phyloP scores from a whole-genome alignment of 768 basidiomycete genomes.

The Phaeotremella skinneri region DNA sequence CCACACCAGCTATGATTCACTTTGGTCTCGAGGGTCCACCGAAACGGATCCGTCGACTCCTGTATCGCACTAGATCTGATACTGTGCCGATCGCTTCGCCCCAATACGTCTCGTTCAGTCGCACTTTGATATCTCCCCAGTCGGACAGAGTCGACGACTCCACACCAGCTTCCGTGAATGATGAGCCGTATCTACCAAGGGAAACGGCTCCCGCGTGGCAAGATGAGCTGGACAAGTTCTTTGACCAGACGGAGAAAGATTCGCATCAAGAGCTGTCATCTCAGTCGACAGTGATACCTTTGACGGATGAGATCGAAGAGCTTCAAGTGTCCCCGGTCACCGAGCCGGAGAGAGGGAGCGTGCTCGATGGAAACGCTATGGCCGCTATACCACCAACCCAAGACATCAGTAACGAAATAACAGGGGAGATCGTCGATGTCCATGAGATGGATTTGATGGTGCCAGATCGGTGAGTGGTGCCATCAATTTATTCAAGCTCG shows the following conservation, averaged over 20 bases:
- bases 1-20: background rate
- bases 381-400: background rate
- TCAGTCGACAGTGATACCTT: background rate
- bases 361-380: background rate
- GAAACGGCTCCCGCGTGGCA: background rate
- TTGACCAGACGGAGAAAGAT: background rate
- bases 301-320: background rate
- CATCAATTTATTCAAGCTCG: background rate
- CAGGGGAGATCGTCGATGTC: background rate
- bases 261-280: background rate
- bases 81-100: background rate
- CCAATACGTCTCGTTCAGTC: background rate
- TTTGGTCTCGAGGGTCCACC: background rate
- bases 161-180: background rate
- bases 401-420: background rate
- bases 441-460: conserved; percentile 1
- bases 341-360: too few relatives aligned
- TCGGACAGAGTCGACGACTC: background rate
- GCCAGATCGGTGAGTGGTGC: background rate
- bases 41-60: background rate
- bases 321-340: background rate
- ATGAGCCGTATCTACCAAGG: background rate
- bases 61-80: background rate
- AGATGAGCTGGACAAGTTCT: conserved; percentile 1
- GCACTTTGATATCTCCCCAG: background rate